Evolutionary conservation across 2,329 filamentous ascomycete species (phyloP).

Genomic region (Neurospora sp.): DNA sequence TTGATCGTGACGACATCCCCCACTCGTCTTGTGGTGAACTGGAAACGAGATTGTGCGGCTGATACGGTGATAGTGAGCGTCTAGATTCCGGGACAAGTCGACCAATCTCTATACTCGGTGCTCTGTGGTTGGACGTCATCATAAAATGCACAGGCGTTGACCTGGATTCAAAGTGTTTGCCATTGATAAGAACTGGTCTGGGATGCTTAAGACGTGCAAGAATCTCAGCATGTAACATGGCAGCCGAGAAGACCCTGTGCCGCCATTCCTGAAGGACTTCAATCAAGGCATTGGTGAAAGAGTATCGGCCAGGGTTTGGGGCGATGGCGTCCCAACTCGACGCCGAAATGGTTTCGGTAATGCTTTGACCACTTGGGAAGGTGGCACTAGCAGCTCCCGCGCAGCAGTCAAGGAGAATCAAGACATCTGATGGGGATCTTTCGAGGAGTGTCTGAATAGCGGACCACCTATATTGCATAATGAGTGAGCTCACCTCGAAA

Average conservation of each 20-base stretch:
- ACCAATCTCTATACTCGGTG: conserved; percentile 47
- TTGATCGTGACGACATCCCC: not conserved
- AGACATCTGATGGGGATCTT: conserved; percentile 45
- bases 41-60: conserved; percentile 2
- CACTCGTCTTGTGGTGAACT: not conserved
- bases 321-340: conserved; percentile 54
- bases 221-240: conserved; percentile 52
- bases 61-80: conserved; percentile 27
- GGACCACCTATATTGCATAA: conserved; percentile 35
- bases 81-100: conserved; percentile 26
- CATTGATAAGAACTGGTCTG: conserved; percentile 46
- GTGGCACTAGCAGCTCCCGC: conserved; percentile 51
- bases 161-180: conserved; percentile 46
- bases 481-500: conserved; percentile 2
- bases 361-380: conserved; percentile 47
- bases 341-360: conserved; percentile 52
- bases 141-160: conserved; percentile 53
- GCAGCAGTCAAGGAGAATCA: conserved; percentile 51
- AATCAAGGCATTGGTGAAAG: conserved; percentile 49
- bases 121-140: conserved; percentile 52
- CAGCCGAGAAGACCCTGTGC: conserved; percentile 44
- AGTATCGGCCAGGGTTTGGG: conserved; percentile 48
- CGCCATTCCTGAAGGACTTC: conserved; percentile 51
- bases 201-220: conserved; percentile 52
- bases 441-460: conserved; percentile 51